A percentile compares a stretch with the other conserved stretches of the same genome.
These are phyloP conservation scores for Spergularia azorica DNA, from an alignment of 179 eudicot species.

Conservation along the genomic window DNA sequence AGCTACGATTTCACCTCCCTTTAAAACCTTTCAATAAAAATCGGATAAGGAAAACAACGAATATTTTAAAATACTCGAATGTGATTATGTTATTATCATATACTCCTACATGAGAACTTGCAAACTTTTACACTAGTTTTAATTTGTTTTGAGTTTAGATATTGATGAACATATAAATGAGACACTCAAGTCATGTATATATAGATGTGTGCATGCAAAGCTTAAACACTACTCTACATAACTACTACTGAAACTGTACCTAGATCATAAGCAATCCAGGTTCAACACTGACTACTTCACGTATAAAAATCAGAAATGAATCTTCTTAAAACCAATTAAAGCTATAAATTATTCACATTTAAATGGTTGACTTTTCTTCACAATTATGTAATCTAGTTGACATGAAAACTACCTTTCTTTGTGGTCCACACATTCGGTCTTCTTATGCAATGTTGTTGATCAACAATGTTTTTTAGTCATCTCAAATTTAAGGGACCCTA, in stretches of 20 bases:
- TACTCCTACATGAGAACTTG: no score
- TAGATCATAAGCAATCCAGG: conserved; percentile 13
- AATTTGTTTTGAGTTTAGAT: no score
- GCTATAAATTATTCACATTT: conserved; percentile 1
- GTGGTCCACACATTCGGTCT: no score
- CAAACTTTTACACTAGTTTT: background rate
- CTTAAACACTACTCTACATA: background rate
- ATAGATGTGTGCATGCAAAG: conserved; percentile 2
- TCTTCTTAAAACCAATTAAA: background rate
- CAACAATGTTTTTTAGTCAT: no score
- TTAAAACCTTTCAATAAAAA: background rate
- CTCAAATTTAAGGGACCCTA: no score
- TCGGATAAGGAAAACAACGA: background rate
- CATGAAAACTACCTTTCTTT: no score
- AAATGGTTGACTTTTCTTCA: conserved; percentile 22
- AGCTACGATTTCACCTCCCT: background rate
- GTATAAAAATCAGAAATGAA: background rate
- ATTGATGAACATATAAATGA: background rate
- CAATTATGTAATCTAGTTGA: conserved; percentile 17
- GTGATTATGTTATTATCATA: background rate
- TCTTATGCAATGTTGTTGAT: no score
- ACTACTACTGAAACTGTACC: background rate
- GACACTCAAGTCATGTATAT: background rate
- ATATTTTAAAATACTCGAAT: no score
- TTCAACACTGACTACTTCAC: background rate